Percentiles rank a stretch among this genome's conserved stretches.
phyloP scores from a whole-genome alignment of 495 filamentous ascomycete species.

The Penicillium robsamsonii region DNA sequence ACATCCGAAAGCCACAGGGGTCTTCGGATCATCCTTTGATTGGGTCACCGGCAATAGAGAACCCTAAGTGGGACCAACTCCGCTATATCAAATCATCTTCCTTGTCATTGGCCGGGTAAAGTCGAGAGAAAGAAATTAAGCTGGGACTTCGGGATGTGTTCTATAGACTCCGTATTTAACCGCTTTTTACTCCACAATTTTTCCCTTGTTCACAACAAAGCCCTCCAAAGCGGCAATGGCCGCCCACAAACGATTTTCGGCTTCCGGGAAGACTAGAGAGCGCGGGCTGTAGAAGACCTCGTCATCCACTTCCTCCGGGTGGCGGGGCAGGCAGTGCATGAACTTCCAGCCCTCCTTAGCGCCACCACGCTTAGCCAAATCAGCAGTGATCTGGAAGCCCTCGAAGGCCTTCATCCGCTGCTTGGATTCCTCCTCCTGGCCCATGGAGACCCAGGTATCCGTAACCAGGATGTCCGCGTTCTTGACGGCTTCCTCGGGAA shows the following conservation, averaged over 20 bases:
- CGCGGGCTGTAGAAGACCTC: conserved; percentile 85
- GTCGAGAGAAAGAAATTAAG: neutral
- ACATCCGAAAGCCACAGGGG: conserved; percentile 18
- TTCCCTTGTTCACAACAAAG: conserved; percentile 88
- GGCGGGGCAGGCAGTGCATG: conserved; percentile 97
- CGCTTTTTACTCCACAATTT: conserved; percentile 49
- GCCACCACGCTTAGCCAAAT: conserved; percentile 77
- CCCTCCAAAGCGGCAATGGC: conserved; percentile 81
- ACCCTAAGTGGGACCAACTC: neutral
- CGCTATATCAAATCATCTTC: conserved; percentile 13
- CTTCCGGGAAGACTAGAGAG: conserved; percentile 87
- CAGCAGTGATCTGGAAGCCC: conserved; percentile 85
- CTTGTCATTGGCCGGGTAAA: conserved; percentile 10
- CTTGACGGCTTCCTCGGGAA: conserved; percentile 86
- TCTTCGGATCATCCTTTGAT: conserved; percentile 1
- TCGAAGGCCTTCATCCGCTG: conserved; percentile 76
- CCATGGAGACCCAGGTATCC: conserved; percentile 98
- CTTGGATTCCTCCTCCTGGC: conserved; percentile 80
- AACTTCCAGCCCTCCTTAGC: conserved; percentile 92
- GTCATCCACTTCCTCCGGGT: conserved; percentile 89
- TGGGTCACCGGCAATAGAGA: conserved; percentile 3
- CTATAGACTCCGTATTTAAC: neutral
- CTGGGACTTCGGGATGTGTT: neutral
- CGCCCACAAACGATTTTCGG: conserved; percentile 90
- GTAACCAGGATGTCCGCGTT: conserved; percentile 88